Conservation (phyloP, 495 filamentous ascomycete genomes). For the Platismatia glauca region DNA sequence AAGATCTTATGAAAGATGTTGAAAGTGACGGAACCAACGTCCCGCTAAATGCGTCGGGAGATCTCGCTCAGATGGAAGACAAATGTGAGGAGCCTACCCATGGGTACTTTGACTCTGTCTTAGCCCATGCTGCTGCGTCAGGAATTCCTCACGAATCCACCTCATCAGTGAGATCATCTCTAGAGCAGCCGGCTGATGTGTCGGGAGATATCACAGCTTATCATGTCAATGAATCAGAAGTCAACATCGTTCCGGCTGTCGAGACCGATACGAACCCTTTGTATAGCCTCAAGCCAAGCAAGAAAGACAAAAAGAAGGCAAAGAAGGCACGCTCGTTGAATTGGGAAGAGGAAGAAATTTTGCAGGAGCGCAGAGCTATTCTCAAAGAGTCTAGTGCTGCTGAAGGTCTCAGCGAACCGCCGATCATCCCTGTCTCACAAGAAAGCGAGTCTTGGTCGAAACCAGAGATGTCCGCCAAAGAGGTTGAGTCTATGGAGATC, state of each 20-base stretch:
- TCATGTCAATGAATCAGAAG: neutral
- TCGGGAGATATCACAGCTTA: neutral
- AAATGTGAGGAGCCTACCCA: neutral
- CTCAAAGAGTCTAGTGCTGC: neutral
- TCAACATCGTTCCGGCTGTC: neutral
- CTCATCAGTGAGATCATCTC: neutral
- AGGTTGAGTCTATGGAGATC: neutral
- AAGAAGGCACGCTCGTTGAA: slow-evolving; percentile 5
- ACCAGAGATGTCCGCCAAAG: neutral
- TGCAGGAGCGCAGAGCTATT: neutral
- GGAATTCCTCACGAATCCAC: neutral
- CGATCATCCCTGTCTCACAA: neutral
- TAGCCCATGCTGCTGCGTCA: neutral
- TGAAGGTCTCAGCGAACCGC: neutral
- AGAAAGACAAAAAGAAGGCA: slow-evolving; percentile 29
- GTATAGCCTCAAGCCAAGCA: slow-evolving; percentile 16
- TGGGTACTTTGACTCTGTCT: neutral
- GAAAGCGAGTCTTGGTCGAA: slow-evolving; percentile 1
- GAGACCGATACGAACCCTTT: neutral
- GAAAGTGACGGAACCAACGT: neutral
- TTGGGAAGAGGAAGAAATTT: neutral
- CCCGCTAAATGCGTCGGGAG: neutral
- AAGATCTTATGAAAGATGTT: neutral
- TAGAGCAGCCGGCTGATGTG: neutral
- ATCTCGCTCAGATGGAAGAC: neutral